Percentiles rank a stretch among this genome's conserved stretches.
These are phyloP conservation scores for Sclerotinia trifoliorum DNA, from an alignment of 2,329 filamentous ascomycete species.

Conservation along the genomic window DNA sequence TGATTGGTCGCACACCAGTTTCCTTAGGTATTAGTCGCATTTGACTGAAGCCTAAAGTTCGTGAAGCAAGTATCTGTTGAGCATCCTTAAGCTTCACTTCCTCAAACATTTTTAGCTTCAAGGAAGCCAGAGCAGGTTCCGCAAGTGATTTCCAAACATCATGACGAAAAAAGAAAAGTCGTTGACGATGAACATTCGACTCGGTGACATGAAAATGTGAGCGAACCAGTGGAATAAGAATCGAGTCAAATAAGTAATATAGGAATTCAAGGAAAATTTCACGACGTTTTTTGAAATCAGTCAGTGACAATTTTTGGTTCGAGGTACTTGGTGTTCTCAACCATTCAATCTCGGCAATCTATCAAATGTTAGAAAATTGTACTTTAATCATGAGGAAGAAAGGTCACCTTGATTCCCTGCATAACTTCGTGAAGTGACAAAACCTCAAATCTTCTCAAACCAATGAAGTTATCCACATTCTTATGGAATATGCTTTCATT, in stretches of 20 bases:
- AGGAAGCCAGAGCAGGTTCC: conserved; percentile 64
- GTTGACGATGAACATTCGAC: conserved; percentile 74
- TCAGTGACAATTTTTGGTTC: conserved; percentile 59
- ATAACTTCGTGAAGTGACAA: conserved; percentile 75
- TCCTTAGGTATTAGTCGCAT: conserved; percentile 82
- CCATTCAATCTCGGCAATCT: conserved; percentile 73
- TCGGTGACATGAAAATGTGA: conserved; percentile 95
- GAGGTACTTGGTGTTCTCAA: conserved; percentile 55
- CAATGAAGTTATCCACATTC: conserved; percentile 75
- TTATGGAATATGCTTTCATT: conserved; percentile 64
- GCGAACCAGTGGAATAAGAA: conserved; percentile 82
- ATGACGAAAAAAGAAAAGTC: conserved; percentile 90
- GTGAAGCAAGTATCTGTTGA: conserved; percentile 55
- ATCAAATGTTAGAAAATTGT: conserved; percentile 19
- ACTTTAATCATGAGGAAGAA: background rate
- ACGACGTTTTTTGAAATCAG: conserved; percentile 71
- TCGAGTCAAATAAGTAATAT: conserved; percentile 90
- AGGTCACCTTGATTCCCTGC: conserved; percentile 69
- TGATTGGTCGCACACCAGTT: conserved; percentile 74
- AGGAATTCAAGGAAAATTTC: conserved; percentile 83
- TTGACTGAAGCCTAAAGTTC: conserved; percentile 72
- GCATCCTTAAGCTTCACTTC: conserved; percentile 63
- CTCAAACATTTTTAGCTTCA: conserved; percentile 76
- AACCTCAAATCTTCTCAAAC: conserved; percentile 75
- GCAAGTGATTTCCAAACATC: conserved; percentile 81